Evolutionary conservation across 306 rosid genomes (phyloP).

Genomic region (Lathyrus tuberosus): DNA sequence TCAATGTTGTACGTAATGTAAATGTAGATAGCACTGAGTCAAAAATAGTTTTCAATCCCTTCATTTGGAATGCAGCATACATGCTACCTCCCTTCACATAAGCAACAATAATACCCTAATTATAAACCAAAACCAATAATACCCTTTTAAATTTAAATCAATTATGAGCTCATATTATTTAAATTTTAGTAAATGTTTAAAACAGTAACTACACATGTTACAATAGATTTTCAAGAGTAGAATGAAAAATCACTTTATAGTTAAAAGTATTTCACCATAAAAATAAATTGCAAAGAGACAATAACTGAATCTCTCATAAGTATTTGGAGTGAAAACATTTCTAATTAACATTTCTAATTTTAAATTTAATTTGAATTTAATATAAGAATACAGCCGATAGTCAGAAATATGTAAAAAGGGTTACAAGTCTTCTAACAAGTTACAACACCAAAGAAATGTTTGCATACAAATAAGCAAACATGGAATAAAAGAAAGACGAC

Average conservation of each 20-base stretch:
- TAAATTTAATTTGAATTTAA: background rate
- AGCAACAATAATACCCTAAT: background rate
- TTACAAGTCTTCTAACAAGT: slow-evolving; percentile 27
- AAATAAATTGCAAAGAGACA: slow-evolving; percentile 10
- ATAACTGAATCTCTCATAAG: slow-evolving; percentile 11
- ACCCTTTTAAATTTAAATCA: background rate
- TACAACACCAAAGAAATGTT: slow-evolving; percentile 12
- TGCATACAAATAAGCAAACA: slow-evolving; percentile 6
- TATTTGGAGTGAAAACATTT: background rate
- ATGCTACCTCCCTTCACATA: background rate
- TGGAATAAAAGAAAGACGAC: slow-evolving; percentile 24
- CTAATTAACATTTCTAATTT: background rate
- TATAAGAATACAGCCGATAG: slow-evolving; percentile 6
- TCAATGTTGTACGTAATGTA: background rate
- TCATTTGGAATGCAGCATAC: background rate
- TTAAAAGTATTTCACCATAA: slow-evolving; percentile 4
- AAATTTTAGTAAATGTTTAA: background rate
- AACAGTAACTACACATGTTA: background rate
- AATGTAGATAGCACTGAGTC: background rate
- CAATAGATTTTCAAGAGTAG: background rate
- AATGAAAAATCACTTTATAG: background rate
- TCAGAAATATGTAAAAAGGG: slow-evolving; percentile 17
- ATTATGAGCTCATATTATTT: background rate
- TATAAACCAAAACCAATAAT: background rate
- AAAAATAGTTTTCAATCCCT: background rate